Conservation (phyloP, 371 early-diverging fungal genomes). For the Thermomucor indicae-seudaticae region DNA sequence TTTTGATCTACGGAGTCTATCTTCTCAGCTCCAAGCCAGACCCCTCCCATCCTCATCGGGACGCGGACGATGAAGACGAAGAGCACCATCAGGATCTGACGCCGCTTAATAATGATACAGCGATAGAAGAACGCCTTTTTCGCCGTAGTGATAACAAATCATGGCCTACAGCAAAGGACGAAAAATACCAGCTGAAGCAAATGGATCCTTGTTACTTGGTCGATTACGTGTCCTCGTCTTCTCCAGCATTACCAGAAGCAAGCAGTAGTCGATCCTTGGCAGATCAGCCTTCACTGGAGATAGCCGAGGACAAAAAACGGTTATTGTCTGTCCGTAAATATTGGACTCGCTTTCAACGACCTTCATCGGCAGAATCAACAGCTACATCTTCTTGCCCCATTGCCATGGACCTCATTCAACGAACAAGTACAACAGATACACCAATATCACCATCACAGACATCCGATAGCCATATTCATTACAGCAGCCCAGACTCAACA, state of each 20-base stretch:
- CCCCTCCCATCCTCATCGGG: conserved; percentile 15
- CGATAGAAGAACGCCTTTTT: background rate
- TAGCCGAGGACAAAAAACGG: too few relatives aligned
- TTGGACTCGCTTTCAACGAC: too few relatives aligned
- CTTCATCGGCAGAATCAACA: too few relatives aligned
- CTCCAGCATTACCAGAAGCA: too few relatives aligned
- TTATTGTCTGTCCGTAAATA: too few relatives aligned
- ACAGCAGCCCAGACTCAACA: too few relatives aligned
- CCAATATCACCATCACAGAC: background rate
- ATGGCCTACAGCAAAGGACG: conserved; percentile 31
- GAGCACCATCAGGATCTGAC: conserved; percentile 7
- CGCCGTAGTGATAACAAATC: background rate
- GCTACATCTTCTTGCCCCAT: too few relatives aligned
- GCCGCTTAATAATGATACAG: background rate
- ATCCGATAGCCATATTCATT: background rate
- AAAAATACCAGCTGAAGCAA: conserved; percentile 17
- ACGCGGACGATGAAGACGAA: conserved; percentile 12
- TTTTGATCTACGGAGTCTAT: conserved; percentile 52
- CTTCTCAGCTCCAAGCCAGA: conserved; percentile 58
- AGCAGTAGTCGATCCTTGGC: too few relatives aligned
- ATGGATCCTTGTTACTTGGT: background rate
- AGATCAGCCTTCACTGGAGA: too few relatives aligned
- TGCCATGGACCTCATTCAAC: too few relatives aligned
- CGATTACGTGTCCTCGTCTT: too few relatives aligned
- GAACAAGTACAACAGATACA: background rate